Evolutionary conservation across 1,284 basidiomycete genomes (phyloP).

Genomic region (Cronartium quercuum): DNA sequence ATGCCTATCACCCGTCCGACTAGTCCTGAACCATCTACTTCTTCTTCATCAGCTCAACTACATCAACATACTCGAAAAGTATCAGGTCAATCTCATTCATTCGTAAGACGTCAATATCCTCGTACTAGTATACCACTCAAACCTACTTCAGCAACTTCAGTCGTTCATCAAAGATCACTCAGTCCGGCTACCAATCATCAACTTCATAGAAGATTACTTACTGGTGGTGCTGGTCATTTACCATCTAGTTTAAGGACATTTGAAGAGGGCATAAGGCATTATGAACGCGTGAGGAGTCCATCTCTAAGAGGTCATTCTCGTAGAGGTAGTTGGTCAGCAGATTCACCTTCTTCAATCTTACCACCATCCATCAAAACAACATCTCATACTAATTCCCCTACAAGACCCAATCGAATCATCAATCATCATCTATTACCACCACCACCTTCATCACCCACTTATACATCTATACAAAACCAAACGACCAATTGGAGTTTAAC

Average conservation of each 20-base stretch:
- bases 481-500: too few species aligned
- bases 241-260: constrained; percentile 25
- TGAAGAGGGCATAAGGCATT: constrained; percentile 35
- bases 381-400: too few species aligned
- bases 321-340: constrained; percentile 3
- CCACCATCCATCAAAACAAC: background rate
- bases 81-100: background rate
- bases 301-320: constrained; percentile 30
- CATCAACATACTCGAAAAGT: background rate
- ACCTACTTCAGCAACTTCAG: background rate
- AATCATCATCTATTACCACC: background rate
- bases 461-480: background rate
- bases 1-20: constrained; percentile 28
- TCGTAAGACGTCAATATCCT: background rate
- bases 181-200: constrained; percentile 9
- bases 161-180: background rate
- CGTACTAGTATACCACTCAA: background rate
- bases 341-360: constrained; percentile 9
- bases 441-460: background rate
- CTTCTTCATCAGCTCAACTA: background rate
- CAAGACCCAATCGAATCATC: background rate
- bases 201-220: constrained; percentile 10
- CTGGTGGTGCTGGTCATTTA: background rate
- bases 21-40: constrained; percentile 19
- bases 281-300: constrained; percentile 29